Conservation (phyloP, 208 protist species). For the Naegleria fowleri region DNA sequence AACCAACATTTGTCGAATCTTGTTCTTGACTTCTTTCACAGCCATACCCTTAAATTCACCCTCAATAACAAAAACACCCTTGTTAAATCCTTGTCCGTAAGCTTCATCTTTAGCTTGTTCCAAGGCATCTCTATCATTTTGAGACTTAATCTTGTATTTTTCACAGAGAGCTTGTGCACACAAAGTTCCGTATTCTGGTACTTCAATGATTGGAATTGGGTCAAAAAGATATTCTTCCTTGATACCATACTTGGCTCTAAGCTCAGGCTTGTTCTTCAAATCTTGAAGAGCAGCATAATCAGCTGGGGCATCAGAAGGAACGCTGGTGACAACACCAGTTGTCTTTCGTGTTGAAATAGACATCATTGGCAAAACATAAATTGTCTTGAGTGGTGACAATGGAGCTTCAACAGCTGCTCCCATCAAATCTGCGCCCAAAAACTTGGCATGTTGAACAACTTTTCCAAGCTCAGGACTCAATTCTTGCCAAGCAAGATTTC, state of each 20-base stretch:
- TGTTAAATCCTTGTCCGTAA: constrained; percentile 97
- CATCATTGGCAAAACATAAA: constrained; percentile 96
- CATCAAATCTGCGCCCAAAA: constrained; percentile 85
- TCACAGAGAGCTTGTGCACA: constrained; percentile 82
- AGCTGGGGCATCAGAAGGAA: constrained; percentile 96
- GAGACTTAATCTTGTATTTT: constrained; percentile 88
- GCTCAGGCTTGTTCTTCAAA: constrained; percentile 83
- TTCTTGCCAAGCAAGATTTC: constrained; percentile 92
- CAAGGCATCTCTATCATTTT: constrained; percentile 88
- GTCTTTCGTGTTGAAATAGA: constrained; percentile 94
- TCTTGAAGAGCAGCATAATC: constrained; percentile 96
- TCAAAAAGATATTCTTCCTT: constrained; percentile 93
- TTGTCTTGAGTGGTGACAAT: constrained; percentile 47
- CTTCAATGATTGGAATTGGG: constrained; percentile 89
- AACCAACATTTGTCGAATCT: constrained; percentile 68
- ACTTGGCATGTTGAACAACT: constrained; percentile 66
- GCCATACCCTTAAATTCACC: constrained; percentile 50
- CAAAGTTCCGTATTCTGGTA: constrained; percentile 69
- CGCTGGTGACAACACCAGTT: constrained; percentile 96
- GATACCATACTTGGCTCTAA: constrained; percentile 80
- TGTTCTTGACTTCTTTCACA: constrained; percentile 71
- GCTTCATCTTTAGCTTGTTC: constrained; percentile 91
- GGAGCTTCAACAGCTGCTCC: constrained; percentile 86
- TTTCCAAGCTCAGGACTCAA: constrained; percentile 70
- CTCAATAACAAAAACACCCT: constrained; percentile 77